phyloP scores from a whole-genome alignment of 2,329 filamentous ascomycete genomes.

The Pseudogymnoascus sp. region DNA sequence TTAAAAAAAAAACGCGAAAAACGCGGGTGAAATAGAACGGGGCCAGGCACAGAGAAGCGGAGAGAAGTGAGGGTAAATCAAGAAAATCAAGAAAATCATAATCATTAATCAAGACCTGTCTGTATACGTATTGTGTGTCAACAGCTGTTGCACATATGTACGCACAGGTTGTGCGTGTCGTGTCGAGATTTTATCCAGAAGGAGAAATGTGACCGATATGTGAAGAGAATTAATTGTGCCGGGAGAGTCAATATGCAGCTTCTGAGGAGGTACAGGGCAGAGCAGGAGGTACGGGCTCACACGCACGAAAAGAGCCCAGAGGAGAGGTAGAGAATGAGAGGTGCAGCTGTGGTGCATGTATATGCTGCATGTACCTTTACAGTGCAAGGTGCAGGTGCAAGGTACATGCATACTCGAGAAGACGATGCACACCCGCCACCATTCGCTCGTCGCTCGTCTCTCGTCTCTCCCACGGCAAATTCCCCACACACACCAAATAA shows the following conservation, averaged over 20 bases:
- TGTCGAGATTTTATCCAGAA: neutral
- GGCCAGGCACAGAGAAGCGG: neutral
- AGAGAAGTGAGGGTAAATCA: neutral
- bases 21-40: neutral
- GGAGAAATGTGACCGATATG: conserved; percentile 1
- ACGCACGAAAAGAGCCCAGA: neutral
- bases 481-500: neutral
- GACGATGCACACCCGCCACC: neutral
- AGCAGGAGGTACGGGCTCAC: neutral
- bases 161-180: neutral
- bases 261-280: neutral
- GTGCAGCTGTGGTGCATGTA: neutral
- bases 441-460: no score
- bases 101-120: no score
- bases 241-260: neutral
- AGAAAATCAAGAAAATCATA: neutral
- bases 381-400: neutral
- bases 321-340: neutral
- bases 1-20: neutral
- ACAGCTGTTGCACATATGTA: neutral
- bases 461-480: no score
- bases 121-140: no score
- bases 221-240: neutral
- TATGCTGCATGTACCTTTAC: neutral
- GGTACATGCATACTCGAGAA: neutral